These are phyloP conservation scores for Saccharum hybrid DNA, from an alignment of 202 grass and related monocot genomes.

Conservation along the genomic window DNA sequence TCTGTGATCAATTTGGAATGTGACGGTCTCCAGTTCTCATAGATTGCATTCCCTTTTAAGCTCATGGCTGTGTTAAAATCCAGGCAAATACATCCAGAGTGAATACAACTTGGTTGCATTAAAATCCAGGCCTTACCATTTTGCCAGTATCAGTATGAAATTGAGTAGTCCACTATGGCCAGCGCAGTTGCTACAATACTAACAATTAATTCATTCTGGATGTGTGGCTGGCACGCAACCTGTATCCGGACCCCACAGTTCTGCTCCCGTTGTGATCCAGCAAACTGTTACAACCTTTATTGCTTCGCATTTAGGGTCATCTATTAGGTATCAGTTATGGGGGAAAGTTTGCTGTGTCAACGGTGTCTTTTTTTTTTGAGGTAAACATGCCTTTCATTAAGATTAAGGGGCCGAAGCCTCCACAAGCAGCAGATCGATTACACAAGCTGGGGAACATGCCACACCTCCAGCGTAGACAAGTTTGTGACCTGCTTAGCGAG, in stretches of 20 bases:
- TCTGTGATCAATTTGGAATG: constrained; percentile 5
- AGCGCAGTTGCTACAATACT: constrained; percentile 13
- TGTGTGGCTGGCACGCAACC: constrained; percentile 7
- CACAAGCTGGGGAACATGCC: too few species aligned
- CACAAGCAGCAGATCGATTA: too few species aligned
- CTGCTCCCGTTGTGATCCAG: background rate
- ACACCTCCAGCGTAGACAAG: too few species aligned
- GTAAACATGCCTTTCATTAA: too few species aligned
- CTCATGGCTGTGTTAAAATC: background rate
- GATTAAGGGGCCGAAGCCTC: too few species aligned
- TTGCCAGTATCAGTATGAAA: constrained; percentile 10
- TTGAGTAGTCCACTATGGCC: background rate
- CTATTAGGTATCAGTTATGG: background rate
- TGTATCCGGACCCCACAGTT: constrained; percentile 22
- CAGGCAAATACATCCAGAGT: background rate
- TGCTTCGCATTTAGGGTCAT: constrained; percentile 36
- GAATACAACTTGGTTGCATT: background rate
- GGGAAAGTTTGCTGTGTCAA: constrained; percentile 13
- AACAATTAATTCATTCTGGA: constrained; percentile 15
- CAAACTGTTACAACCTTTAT: constrained; percentile 20
- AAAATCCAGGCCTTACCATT: constrained; percentile 16
- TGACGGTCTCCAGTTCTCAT: background rate
- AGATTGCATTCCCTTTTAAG: constrained; percentile 17
- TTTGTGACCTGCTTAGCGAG: too few species aligned
- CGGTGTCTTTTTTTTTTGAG: too few species aligned